These are phyloP conservation scores for Puccinellia tenuiflora DNA, from an alignment of 176 grass and related monocot species.

Conservation along the genomic window DNA sequence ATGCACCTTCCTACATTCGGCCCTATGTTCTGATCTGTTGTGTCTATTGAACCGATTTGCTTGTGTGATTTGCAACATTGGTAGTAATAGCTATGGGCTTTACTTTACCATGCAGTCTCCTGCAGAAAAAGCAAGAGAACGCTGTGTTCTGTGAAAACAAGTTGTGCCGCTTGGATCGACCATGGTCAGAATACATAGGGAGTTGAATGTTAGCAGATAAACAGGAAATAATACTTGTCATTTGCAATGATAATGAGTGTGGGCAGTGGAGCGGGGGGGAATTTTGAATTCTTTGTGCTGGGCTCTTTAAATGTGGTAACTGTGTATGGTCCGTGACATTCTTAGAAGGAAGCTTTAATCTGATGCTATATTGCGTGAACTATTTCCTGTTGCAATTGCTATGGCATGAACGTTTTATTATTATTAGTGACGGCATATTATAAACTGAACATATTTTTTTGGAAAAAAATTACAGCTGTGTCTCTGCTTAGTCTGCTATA, in stretches of 20 bases:
- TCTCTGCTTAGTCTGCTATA: neutral
- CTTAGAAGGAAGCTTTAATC: neutral
- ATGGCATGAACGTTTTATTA: neutral
- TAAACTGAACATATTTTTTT: neutral
- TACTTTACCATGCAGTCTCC: neutral
- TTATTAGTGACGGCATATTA: neutral
- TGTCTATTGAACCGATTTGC: neutral
- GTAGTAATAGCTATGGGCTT: neutral
- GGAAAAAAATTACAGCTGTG: neutral
- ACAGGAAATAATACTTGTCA: neutral
- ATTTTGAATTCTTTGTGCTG: neutral
- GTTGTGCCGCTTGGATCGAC: neutral
- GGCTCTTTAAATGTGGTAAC: neutral
- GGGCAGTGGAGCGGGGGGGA: neutral
- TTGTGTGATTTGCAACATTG: neutral
- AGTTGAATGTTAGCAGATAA: neutral
- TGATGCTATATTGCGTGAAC: neutral
- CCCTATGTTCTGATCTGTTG: slow-evolving; percentile 2
- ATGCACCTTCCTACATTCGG: neutral
- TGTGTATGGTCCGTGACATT: neutral
- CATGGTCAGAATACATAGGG: neutral
- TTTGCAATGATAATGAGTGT: neutral
- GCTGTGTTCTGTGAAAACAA: neutral
- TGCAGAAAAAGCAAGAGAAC: neutral
- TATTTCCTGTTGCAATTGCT: neutral